Evolutionary conservation across 139 green algal genomes (phyloP).

Genomic region (Eudorina sp.): DNA sequence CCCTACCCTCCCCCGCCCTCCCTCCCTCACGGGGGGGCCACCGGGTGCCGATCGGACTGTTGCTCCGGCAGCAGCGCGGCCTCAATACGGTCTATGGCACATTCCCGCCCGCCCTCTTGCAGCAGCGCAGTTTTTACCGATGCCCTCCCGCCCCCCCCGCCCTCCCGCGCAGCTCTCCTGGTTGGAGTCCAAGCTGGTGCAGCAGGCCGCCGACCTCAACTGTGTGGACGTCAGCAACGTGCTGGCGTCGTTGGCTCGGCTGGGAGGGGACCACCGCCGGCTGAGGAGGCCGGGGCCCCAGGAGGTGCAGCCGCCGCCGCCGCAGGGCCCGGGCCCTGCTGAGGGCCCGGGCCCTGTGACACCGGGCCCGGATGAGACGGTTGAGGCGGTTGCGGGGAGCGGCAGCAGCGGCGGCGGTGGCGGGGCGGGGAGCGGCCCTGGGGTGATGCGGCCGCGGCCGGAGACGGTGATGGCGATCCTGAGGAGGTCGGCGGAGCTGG

Average conservation of each 20-base stretch:
- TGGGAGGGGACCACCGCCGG: neutral
- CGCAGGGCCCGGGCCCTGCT: neutral
- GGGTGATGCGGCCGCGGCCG: neutral
- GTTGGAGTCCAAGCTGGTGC: neutral
- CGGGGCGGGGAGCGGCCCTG: neutral
- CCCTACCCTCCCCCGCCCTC: neutral
- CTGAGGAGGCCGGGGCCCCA: neutral
- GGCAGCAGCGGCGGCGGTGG: neutral
- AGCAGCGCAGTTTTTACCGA: too few relatives aligned
- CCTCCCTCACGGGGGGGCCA: too few relatives aligned
- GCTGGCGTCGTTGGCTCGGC: neutral
- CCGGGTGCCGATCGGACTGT: too few relatives aligned
- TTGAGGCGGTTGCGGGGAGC: too few relatives aligned
- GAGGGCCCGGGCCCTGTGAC: too few relatives aligned
- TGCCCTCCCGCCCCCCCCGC: too few relatives aligned
- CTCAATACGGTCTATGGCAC: too few relatives aligned
- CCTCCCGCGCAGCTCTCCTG: neutral
- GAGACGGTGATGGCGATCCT: slow-evolving; percentile 18
- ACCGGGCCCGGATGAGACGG: neutral
- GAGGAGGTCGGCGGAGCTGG: neutral
- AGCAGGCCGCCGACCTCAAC: neutral
- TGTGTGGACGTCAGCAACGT: slow-evolving; percentile 19
- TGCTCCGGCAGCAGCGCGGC: too few relatives aligned
- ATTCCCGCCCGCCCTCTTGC: too few relatives aligned
- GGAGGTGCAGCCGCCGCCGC: neutral